Conservation (phyloP, 225 moss, liverwort and hornwort species). For the Marchantia polymorpha region DNA sequence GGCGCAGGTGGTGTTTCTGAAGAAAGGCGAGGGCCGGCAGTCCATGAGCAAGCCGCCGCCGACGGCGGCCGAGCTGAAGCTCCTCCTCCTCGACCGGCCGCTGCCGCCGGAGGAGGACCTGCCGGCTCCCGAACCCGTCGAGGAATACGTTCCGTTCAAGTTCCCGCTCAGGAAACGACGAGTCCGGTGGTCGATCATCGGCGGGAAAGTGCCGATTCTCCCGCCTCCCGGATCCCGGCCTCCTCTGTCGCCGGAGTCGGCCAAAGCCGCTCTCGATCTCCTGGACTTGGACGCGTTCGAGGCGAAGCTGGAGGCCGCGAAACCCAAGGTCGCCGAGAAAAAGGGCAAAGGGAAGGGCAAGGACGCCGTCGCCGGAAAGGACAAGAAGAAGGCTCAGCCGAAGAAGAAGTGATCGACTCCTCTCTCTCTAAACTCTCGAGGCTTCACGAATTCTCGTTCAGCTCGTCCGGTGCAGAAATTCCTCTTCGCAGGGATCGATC, state of each 20-base stretch:
- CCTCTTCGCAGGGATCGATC: no score
- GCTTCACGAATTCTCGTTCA: no score
- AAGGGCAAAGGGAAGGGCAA: slow-evolving; percentile 12
- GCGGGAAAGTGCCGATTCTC: slow-evolving; percentile 21
- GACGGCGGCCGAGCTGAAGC: background rate
- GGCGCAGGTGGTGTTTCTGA: slow-evolving; percentile 12
- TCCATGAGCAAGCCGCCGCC: slow-evolving; percentile 5
- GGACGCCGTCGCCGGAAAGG: background rate
- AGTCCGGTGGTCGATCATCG: slow-evolving; percentile 20
- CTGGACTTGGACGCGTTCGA: slow-evolving; percentile 19
- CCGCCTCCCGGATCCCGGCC: background rate
- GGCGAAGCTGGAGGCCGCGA: background rate
- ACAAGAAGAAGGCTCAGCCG: background rate
- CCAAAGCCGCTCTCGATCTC: slow-evolving; percentile 17
- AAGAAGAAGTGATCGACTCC: background rate
- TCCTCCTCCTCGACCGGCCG: background rate
- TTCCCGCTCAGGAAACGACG: slow-evolving; percentile 15
- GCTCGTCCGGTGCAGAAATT: no score
- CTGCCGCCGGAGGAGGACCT: slow-evolving; percentile 11
- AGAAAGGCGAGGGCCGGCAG: slow-evolving; percentile 16
- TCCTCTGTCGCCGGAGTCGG: background rate
- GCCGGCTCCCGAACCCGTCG: background rate
- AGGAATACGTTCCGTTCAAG: slow-evolving; percentile 19
- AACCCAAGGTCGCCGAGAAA: slow-evolving; percentile 1
- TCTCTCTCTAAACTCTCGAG: no score